Evolutionary conservation across 176 grass and related monocot species (phyloP), one percentile per base, ranked within the genome.

Genomic region (Typha latifolia): DNA sequence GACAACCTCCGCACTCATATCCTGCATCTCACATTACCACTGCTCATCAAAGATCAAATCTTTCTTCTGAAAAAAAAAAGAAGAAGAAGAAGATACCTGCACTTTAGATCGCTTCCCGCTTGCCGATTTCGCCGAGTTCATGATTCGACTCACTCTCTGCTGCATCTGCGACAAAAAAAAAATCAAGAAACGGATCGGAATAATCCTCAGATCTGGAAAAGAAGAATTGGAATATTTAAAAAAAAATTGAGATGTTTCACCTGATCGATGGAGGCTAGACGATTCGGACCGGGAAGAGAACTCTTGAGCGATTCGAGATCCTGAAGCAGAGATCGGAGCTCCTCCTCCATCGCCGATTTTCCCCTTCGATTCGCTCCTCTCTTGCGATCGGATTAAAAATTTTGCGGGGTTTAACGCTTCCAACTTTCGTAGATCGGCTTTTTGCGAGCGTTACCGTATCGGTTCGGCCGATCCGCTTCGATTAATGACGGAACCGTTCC

Each of bases 1-100:
- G 22, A 93, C 76, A 32, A 97, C 94, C 70, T 97, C 94, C 12
- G 89, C 66, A 79, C 94, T 97, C 94, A 97, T 93, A 66, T 90
- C 85, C 94, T 97, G 85, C 74, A 48, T 29, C 3, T 18, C 16
- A 53, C 72, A 56, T 14, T 12, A 64, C 10, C 14, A 10, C 14
- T 2, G 50, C 27, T 13, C 29, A 2, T 20, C 29, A 66, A 70
- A 29, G 31, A 62, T 32, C 21, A 77, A 77, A 49, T 20, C 14
- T 69, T 23, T 37, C 13, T 20, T 29, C 15, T 3, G 27, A 29
- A 3, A 29, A 29, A 29, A 29, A 1, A 12, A 19, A 62, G 57
- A 49, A 49, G 32, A 12, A 7, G 29, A 71, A 68, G 68, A 79
- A 63, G 61, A 63, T 66, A 93, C 94, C 89, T 90, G 92, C 13